These are phyloP conservation scores for Yamadazyma buinensis DNA, from an alignment of 1,139 yeast genomes.

Conservation along the genomic window DNA sequence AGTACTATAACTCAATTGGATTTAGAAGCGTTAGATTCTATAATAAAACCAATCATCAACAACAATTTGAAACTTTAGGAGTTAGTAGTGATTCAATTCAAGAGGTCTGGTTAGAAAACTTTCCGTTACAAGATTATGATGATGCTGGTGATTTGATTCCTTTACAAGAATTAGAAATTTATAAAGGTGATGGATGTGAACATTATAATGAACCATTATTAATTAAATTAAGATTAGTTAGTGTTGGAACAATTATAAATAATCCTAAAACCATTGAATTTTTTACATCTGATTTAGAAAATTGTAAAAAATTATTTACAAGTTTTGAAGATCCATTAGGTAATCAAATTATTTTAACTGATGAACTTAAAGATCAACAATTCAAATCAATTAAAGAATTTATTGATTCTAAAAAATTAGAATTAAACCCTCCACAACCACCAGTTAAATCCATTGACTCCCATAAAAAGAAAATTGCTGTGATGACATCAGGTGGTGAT, in stretches of 20 bases:
- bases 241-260: constrained; percentile 25
- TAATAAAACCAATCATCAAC: constrained; percentile 36
- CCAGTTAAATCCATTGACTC: neutral
- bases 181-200: constrained; percentile 46
- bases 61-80: constrained; percentile 40
- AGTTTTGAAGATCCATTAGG: constrained; percentile 14
- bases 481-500: constrained; percentile 87
- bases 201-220: constrained; percentile 30
- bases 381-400: constrained; percentile 8
- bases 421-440: constrained; percentile 1
- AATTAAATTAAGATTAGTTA: constrained; percentile 54
- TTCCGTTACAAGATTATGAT: constrained; percentile 54
- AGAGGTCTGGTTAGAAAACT: constrained; percentile 70
- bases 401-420: constrained; percentile 8
- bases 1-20: constrained; percentile 56
- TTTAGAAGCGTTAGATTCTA: constrained; percentile 55
- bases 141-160: constrained; percentile 49
- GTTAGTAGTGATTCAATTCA: constrained; percentile 60
- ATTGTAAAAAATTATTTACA: constrained; percentile 33
- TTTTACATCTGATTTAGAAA: constrained; percentile 47
- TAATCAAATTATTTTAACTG: constrained; percentile 9
- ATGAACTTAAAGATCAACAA: constrained; percentile 6
- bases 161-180: constrained; percentile 52
- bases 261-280: constrained; percentile 37
- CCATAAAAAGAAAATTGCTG: constrained; percentile 56